Percentiles rank a stretch among this genome's conserved stretches.
Evolutionary conservation across 2,329 filamentous ascomycete genomes (phyloP).

Genomic region (Myriosclerotinia curreyana): DNA sequence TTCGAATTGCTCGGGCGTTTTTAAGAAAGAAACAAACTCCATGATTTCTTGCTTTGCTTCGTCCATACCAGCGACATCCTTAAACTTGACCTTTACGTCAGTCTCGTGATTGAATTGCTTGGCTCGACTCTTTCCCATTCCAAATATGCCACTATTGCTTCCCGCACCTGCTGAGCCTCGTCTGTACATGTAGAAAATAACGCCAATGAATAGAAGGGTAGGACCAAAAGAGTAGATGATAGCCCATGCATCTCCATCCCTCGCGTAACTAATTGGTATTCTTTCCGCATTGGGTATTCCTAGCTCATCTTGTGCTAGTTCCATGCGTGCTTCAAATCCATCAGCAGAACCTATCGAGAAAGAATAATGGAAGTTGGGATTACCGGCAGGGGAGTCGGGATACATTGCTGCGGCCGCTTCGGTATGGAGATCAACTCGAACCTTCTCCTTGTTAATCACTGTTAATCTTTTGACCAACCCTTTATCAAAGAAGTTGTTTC

Average conservation of each 20-base stretch:
- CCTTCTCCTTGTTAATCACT: constrained; percentile 72
- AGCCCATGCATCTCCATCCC: constrained; percentile 72
- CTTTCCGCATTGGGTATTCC: constrained; percentile 82
- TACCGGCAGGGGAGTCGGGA: constrained; percentile 68
- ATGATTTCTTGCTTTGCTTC: constrained; percentile 98
- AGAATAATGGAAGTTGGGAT: constrained; percentile 76
- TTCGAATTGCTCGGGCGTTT: constrained; percentile 89
- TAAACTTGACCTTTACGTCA: constrained; percentile 93
- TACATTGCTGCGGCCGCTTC: constrained; percentile 70
- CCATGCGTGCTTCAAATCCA: constrained; percentile 83
- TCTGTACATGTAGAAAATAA: constrained; percentile 75
- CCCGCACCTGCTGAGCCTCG: constrained; percentile 68
- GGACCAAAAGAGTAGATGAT: constrained; percentile 45
- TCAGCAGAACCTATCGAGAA: constrained; percentile 96
- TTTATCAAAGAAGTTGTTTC: constrained; percentile 90
- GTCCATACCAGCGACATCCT: constrained; percentile 96
- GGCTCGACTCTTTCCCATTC: constrained; percentile 91
- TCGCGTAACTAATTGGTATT: constrained; percentile 86
- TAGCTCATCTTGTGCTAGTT: constrained; percentile 83
- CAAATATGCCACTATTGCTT: constrained; percentile 78
- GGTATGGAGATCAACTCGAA: constrained; percentile 76
- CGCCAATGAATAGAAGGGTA: constrained; percentile 79
- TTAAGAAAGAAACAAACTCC: constrained; percentile 97
- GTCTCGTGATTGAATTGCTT: constrained; percentile 98
- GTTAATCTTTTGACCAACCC: constrained; percentile 90